Conservation (phyloP, 108 stramenopile genomes). For the Nitzschia sp. region DNA sequence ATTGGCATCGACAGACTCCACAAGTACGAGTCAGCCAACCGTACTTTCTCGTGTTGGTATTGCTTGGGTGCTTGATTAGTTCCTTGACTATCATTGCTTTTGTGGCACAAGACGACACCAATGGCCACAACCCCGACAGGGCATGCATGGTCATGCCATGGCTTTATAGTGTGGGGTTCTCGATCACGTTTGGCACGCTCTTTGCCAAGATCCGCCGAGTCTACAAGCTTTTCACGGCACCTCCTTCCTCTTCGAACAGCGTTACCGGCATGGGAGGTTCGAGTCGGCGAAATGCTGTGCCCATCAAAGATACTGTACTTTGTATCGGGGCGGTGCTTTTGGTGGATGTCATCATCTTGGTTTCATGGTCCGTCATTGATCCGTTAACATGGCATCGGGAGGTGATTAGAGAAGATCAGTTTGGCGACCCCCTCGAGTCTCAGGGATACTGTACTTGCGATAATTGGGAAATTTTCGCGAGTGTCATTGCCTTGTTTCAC, state of each 20-base stretch:
- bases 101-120: not conserved
- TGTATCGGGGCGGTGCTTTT: constrained; percentile 9
- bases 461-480: not conserved
- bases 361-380: constrained; percentile 13
- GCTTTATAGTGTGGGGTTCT: constrained; percentile 34
- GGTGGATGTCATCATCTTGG: constrained; percentile 8
- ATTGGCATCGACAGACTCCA: not conserved
- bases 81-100: constrained; percentile 14
- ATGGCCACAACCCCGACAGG: constrained; percentile 4
- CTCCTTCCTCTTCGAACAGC: no score
- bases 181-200: constrained; percentile 30
- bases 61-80: constrained; percentile 13
- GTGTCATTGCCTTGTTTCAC: not conserved
- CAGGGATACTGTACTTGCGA: constrained; percentile 16
- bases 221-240: constrained; percentile 8
- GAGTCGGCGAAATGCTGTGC: no score
- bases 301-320: constrained; percentile 5
- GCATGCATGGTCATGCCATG: constrained; percentile 38
- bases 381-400: constrained; percentile 9
- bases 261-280: no score
- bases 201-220: constrained; percentile 40
- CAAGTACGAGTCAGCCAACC: constrained; percentile 10
- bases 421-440: constrained; percentile 7
- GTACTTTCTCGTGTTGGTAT: constrained; percentile 2
- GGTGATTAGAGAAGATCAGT: constrained; percentile 4